These are phyloP conservation scores for Saccharomycopsis microspora DNA, from an alignment of 805 yeast genomes.

Conservation along the genomic window DNA sequence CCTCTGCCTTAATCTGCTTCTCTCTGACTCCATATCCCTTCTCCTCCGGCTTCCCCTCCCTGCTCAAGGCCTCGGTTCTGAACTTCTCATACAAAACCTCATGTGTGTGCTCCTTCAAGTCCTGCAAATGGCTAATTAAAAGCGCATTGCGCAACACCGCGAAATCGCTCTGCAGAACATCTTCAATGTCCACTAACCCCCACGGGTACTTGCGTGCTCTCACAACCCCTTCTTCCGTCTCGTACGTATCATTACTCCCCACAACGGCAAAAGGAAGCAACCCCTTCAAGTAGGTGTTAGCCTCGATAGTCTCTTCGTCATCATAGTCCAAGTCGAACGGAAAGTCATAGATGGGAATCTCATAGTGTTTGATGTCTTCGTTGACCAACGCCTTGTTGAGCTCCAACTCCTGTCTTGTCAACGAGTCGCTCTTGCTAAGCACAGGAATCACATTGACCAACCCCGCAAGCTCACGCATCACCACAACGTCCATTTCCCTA, in stretches of 20 bases:
- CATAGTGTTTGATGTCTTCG: slow-evolving; percentile 64
- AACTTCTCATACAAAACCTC: slow-evolving; percentile 80
- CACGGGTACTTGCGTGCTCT: slow-evolving; percentile 48
- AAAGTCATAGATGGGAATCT: slow-evolving; percentile 65
- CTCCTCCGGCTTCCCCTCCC: slow-evolving; percentile 23
- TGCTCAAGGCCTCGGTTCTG: slow-evolving; percentile 76
- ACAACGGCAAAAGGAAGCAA: slow-evolving; percentile 58
- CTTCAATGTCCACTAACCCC: slow-evolving; percentile 52
- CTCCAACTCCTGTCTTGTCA: slow-evolving; percentile 67
- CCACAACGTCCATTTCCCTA: slow-evolving; percentile 64
- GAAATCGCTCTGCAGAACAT: slow-evolving; percentile 71
- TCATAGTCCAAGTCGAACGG: slow-evolving; percentile 44
- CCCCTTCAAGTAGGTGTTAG: slow-evolving; percentile 52
- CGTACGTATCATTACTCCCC: slow-evolving; percentile 55
- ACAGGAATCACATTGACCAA: slow-evolving; percentile 81
- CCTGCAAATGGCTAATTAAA: slow-evolving; percentile 75
- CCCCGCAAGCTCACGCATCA: slow-evolving; percentile 68
- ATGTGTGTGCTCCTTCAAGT: slow-evolving; percentile 80
- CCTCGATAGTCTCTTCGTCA: slow-evolving; percentile 55
- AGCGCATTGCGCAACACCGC: slow-evolving; percentile 68
- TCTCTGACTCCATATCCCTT: slow-evolving; percentile 56
- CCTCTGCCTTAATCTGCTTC: slow-evolving; percentile 82
- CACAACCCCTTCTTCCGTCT: slow-evolving; percentile 29
- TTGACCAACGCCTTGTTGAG: slow-evolving; percentile 62
- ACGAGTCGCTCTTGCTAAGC: slow-evolving; percentile 76